Conservation (phyloP, 2,329 filamentous ascomycete genomes). For the Xylariaceae sp. region DNA sequence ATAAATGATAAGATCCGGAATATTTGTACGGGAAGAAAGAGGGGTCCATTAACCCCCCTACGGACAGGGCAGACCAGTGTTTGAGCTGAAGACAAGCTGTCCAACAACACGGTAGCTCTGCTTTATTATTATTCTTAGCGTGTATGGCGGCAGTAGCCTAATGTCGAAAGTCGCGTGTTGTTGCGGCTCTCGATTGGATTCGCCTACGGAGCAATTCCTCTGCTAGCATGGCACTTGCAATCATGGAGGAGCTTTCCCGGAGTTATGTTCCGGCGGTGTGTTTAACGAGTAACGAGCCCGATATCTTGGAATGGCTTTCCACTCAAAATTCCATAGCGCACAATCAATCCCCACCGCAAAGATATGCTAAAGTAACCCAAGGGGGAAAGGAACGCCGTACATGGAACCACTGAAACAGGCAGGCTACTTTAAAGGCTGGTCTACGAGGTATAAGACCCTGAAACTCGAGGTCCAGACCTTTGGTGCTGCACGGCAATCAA, state of each 20-base stretch:
- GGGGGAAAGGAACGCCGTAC: background rate
- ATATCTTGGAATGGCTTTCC: too few species aligned
- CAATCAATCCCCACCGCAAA: background rate
- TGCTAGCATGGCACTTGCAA: background rate
- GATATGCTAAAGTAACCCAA: background rate
- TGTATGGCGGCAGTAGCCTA: too few species aligned
- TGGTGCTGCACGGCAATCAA: slow-evolving; percentile 22
- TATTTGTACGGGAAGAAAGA: too few species aligned
- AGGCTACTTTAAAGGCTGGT: slow-evolving; percentile 24
- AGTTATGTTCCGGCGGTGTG: slow-evolving; percentile 23
- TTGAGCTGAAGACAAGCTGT: too few species aligned
- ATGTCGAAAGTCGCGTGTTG: too few species aligned
- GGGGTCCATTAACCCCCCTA: too few species aligned
- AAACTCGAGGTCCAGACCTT: slow-evolving; percentile 20
- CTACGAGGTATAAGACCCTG: slow-evolving; percentile 16
- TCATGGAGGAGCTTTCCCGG: slow-evolving; percentile 7
- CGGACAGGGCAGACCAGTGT: too few species aligned
- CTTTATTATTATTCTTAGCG: too few species aligned
- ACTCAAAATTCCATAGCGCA: too few species aligned
- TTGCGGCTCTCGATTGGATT: background rate
- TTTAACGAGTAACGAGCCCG: too few species aligned
- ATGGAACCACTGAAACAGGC: slow-evolving; percentile 33
- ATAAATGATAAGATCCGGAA: background rate
- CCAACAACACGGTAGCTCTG: too few species aligned
- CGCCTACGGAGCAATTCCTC: slow-evolving; percentile 1